A percentile compares a stretch with the other conserved stretches of the same genome.
These are phyloP conservation scores for Poronia punctata DNA, from an alignment of 495 filamentous ascomycete species.

Conservation along the genomic window DNA sequence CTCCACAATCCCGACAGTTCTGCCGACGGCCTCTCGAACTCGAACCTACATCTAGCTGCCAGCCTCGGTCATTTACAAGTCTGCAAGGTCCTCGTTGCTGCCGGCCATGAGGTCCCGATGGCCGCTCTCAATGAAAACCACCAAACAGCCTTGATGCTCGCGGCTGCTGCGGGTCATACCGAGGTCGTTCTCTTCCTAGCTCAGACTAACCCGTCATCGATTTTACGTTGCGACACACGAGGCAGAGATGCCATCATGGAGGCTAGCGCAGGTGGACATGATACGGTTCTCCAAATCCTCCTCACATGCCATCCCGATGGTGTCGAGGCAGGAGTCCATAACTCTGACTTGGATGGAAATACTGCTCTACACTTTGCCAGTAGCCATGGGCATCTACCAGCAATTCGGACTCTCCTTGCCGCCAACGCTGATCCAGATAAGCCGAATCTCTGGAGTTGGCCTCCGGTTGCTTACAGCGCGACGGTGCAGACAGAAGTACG, in stretches of 20 bases:
- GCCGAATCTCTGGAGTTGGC: constrained; percentile 65
- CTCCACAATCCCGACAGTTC: constrained; percentile 67
- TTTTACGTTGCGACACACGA: constrained; percentile 47
- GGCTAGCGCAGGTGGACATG: constrained; percentile 48
- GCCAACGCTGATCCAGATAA: constrained; percentile 59
- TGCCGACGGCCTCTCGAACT: constrained; percentile 52
- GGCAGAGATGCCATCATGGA: constrained; percentile 54
- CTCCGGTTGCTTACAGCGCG: constrained; percentile 61
- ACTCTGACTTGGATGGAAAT: constrained; percentile 60
- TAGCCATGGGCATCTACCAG: constrained; percentile 62
- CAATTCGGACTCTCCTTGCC: constrained; percentile 62
- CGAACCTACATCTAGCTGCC: constrained; percentile 69
- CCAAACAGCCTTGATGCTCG: constrained; percentile 65
- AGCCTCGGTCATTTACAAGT: constrained; percentile 59
- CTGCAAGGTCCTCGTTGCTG: constrained; percentile 45
- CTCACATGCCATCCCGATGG: constrained; percentile 46
- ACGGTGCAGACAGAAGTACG: constrained; percentile 73
- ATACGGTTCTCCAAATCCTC: constrained; percentile 54
- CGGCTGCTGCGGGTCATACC: constrained; percentile 50
- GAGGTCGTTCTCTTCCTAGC: constrained; percentile 54
- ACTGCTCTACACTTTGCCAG: constrained; percentile 68
- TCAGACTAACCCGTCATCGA: constrained; percentile 31
- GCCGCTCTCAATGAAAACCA: constrained; percentile 63
- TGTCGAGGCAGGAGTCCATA: constrained; percentile 37
- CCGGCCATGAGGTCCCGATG: constrained; percentile 49